A percentile compares a stretch with the other conserved stretches of the same genome.
Conservation (phyloP, 2,329 filamentous ascomycete genomes). For the Metarhizium humberi region DNA sequence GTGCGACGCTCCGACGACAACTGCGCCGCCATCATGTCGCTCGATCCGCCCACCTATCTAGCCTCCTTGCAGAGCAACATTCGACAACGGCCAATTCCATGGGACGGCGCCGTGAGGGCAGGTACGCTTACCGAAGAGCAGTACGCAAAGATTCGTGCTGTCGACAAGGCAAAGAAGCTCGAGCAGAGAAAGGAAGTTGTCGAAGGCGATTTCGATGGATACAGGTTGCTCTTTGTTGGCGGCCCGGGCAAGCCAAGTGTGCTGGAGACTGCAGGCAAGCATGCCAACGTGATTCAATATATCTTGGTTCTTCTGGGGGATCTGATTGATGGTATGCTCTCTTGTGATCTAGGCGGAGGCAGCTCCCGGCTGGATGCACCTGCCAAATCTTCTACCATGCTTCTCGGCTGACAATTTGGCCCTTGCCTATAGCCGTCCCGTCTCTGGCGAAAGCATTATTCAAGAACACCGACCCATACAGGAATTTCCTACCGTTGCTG, state of each 20-base stretch:
- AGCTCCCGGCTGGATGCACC: not conserved
- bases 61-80: conserved; percentile 92
- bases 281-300: conserved; percentile 88
- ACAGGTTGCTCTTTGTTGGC: conserved; percentile 72
- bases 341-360: not conserved
- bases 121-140: conserved; percentile 91
- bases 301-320: conserved; percentile 84
- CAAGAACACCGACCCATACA: conserved; percentile 67
- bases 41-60: conserved; percentile 83
- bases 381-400: not conserved
- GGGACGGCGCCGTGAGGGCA: conserved; percentile 91
- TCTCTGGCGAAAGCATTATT: conserved; percentile 68
- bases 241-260: conserved; percentile 60
- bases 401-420: not conserved
- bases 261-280: conserved; percentile 75
- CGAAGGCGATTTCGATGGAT: conserved; percentile 70
- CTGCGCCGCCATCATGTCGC: conserved; percentile 55
- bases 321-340: conserved; percentile 65
- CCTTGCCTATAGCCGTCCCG: conserved; percentile 55
- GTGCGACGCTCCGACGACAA: conserved; percentile 13
- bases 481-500: conserved; percentile 75
- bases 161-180: conserved; percentile 83
- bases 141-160: conserved; percentile 88
- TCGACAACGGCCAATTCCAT: conserved; percentile 87
- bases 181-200: conserved; percentile 80